Evolutionary conservation across 2,329 filamentous ascomycete genomes (phyloP), one percentile per base, ranked within the genome.

Genomic region (Apiospora pterosperma): DNA sequence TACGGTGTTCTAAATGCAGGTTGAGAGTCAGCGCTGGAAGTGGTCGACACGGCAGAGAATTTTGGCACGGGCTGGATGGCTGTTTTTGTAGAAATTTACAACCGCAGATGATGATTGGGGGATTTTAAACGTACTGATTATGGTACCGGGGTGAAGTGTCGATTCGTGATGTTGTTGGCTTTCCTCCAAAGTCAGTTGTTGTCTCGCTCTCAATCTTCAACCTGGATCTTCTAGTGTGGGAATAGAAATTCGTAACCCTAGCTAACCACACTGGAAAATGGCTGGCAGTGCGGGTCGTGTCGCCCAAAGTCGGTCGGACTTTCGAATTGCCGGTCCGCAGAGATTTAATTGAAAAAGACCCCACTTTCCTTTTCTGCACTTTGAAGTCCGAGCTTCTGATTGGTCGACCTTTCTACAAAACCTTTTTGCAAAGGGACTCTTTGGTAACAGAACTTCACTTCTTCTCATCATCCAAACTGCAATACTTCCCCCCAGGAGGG

Each of bases 1-100:
- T 86, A 83, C 83, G 82, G 80, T 83, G 81, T 82, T 85, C 84
- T 88, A 78, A 68, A 75, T 70, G 60, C 69, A 66, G 52, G 61
- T 41, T 34, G 21, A 11, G 25, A 28, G 60, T 62, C 60, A 62
- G 58, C 36, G 21, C 34, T 36, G 48, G 48, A 19, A 31, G 48
- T 55, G 14, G 42, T 23, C 48, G 48, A 55, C 3, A 10, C 48
- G 23, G 48, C 48, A 55, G 28, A 34, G 34, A 52, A 34, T 11
- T n/a, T 34, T 55, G 48, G 48, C 48, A 28, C 48, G 48, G 48
- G 48, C 48, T 55, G 48, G 21, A 55, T 38, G 48, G 44, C 36
- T 55, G 44, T 31, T 19, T 34, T 36, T 63, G 36, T 36, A 23
- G 25, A 62, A 34, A 42, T 44, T 28, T 55, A 36, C 36, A 36